Base-by-base conservation (phyloP, 768 basidiomycete species). In the Boletellus sp. region DNA sequence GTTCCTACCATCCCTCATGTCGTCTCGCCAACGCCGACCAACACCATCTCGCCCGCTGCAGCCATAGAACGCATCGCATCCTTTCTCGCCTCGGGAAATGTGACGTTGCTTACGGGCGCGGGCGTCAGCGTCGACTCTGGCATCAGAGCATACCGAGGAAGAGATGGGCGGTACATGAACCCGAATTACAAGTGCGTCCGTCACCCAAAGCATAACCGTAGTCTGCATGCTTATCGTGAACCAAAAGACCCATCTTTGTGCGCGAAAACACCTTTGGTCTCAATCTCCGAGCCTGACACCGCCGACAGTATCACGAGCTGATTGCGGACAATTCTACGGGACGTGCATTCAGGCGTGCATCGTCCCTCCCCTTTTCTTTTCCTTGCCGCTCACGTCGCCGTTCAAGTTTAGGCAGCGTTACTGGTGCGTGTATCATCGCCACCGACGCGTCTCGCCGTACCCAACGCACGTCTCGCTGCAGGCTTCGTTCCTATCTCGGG, bases 61-160 rank as follows among this genome's bases (percentile, higher is more conserved):
- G 87, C 87, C 11, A 68, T 81, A 40, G 73, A 84, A 26, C 78
- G 79, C 45, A 76, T 90, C 47, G 71, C 81, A 5, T 64, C 73
- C 2, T 94, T 94, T 59, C 67, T 95, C 17, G 69, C 74, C 0
- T 70, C 74, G 4, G 90, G 91, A n/a, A 85, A 81, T 66, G 81
- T 81, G 42, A 71, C 85, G 0, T 71, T 93, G 15, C 65, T 97
- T 47, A 94, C 92, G 0, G 94, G 94, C 3, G 95, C 95, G 0
- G 95, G 95, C 7, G 90, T 96, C 56, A 90, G 88, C 65, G 94
- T 97, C 24, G 95, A 97, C 67, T 91, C 88, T 23, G 95, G 95
- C 39, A 95, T 98, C 52, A 76, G 91, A 56, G 93, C 94, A n/a
- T 96, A 97, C 69, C 74, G 94, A 50, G 94, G 94, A 1, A 65